Evolutionary conservation across 306 rosid genomes (phyloP).

Genomic region (Heteromeles arbutifolia): DNA sequence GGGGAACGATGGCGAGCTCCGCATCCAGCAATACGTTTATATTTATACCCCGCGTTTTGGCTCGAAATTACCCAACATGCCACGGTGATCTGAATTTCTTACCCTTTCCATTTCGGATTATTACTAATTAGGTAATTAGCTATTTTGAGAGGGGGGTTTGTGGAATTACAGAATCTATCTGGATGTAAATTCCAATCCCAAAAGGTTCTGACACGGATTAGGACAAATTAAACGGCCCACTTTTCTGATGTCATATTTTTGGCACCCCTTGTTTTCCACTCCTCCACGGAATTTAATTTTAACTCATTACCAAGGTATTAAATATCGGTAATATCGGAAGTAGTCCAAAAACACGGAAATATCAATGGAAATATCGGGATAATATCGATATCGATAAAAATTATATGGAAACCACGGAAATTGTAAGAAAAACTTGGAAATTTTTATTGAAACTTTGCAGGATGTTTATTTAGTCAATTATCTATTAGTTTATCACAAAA

Average conservation of each 20-base stretch:
- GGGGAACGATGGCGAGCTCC: neutral
- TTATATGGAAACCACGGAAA: too few species aligned
- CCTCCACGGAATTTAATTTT: neutral
- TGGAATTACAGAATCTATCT: neutral
- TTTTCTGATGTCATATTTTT: neutral
- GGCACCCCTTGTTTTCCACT: neutral
- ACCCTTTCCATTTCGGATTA: neutral
- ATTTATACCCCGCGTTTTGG: neutral
- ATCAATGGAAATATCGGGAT: too few species aligned
- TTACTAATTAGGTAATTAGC: neutral
- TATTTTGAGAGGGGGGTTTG: neutral
- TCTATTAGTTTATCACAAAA: too few species aligned
- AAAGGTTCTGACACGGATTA: slow-evolving; percentile 1
- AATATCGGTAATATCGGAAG: too few species aligned
- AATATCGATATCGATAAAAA: too few species aligned
- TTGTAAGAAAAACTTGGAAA: too few species aligned
- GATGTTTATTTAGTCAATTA: too few species aligned
- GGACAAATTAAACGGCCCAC: neutral
- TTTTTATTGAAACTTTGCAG: too few species aligned
- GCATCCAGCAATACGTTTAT: neutral
- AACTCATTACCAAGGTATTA: too few species aligned
- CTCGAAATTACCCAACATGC: neutral
- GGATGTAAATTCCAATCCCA: neutral
- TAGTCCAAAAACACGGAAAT: too few species aligned
- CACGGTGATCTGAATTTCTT: neutral